Evolutionary conservation across 2,329 filamentous ascomycete species (phyloP), one percentile per base, ranked within the genome.

Genomic region (Colletotrichum chlorophyti): DNA sequence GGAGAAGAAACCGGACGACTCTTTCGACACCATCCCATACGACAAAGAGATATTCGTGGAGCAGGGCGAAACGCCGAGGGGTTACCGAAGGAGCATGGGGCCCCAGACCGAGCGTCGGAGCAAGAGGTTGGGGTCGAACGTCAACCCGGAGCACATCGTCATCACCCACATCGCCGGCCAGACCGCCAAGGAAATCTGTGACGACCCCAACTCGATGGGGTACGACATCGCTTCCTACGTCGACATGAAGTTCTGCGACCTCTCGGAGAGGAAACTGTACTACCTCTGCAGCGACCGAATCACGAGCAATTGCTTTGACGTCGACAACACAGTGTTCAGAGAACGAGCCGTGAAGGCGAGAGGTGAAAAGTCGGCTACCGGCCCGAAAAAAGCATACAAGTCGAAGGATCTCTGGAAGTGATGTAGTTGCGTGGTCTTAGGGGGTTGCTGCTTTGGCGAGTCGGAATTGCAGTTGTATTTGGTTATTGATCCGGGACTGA

Each of bases 1-100:
- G 1, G 57, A 64, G n/a, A 43, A 62, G 37, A n/a, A 58, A 3
- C 54, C 62, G 1, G 60, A 62, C 21, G 47, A 49, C 19, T 63
- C 64, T 24, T 53, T 63, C 12, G 59, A 65, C 41, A 47, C 57
- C 37, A 11, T 43, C 24, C 11, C 17, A 17, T 43, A 45, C 31
- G 7, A 63, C n/a, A 62, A 61, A 42, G 23, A 47, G 10, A 57
- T 61, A 26, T 55, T 35, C 51, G 19, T 53, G 10, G 17, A 53
- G 26, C 55, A 51, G 32, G 58, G 54, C 37, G 53, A 51, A 32
- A 19, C 38, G 4, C 19, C 11, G 2, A 17, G 9, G 21, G 21
- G 26, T 7, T 43, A 34, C 12, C 24, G 26, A 3, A 7, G 10
- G 2, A 11, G 0, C 8, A 35, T 5, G 2, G 17, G n/a, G 19